A percentile compares a stretch with the other conserved stretches of the same genome.
phyloP scores from a whole-genome alignment of 208 protist species.

The Naegleria gruberi region DNA sequence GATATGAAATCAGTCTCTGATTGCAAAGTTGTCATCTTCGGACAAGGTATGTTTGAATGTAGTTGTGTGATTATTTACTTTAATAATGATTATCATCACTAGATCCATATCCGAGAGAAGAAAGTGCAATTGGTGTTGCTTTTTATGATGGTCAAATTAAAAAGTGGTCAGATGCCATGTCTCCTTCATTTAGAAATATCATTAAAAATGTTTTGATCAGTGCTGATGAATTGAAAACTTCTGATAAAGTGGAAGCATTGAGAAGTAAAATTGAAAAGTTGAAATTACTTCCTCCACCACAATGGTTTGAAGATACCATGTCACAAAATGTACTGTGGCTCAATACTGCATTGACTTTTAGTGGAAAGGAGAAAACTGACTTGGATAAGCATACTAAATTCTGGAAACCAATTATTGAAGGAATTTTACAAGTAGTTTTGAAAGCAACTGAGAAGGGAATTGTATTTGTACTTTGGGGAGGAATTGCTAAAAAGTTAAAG shows the following conservation, averaged over 20 bases:
- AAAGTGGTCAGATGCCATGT: not conserved
- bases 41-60: not conserved
- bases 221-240: not conserved
- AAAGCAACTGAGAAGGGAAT: not conserved
- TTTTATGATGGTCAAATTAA: not conserved
- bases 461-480: not conserved
- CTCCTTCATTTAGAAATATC: not conserved
- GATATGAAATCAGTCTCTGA: not conserved
- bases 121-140: not conserved
- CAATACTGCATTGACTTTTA: not conserved
- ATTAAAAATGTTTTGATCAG: not conserved
- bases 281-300: not conserved
- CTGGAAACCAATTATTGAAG: not conserved
- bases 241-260: not conserved
- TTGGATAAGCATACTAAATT: not conserved
- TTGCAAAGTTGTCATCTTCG: not conserved
- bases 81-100: not conserved
- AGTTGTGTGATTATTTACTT: not conserved
- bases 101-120: not conserved
- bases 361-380: not conserved
- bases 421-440: not conserved
- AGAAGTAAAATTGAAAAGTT: not conserved
- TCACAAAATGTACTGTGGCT: not conserved
- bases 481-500: not conserved
- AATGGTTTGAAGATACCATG: not conserved